Evolutionary conservation across 2,329 filamentous ascomycete species (phyloP).

Genomic region (Cyphellophora europaea): DNA sequence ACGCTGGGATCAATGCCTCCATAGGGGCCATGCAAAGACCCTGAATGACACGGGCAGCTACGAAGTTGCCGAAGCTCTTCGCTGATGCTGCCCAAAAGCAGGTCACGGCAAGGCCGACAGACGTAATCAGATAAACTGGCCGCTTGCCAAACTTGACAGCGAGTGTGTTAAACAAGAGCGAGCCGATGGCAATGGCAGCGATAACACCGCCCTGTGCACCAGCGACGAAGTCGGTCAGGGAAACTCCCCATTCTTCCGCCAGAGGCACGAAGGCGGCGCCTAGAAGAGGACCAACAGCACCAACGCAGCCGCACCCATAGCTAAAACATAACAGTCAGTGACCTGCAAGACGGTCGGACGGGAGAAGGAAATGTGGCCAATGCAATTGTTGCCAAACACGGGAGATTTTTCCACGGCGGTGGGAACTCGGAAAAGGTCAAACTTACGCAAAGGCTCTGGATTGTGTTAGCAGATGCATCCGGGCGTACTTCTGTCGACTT

Average conservation of each 20-base stretch:
- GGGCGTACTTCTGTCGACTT: no score
- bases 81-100: constrained; percentile 9
- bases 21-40: constrained; percentile 27
- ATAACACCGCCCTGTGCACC: constrained; percentile 28
- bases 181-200: constrained; percentile 26
- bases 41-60: constrained; percentile 13
- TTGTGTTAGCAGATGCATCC: no score
- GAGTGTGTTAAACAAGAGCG: constrained; percentile 21
- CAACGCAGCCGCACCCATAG: constrained; percentile 31
- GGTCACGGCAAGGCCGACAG: constrained; percentile 7
- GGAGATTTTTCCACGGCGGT: no score
- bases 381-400: no score
- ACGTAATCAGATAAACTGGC: constrained; percentile 11
- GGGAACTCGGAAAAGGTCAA: no score
- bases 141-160: constrained; percentile 15
- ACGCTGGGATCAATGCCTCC: constrained; percentile 30
- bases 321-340: no score
- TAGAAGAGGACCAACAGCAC: constrained; percentile 16
- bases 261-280: constrained; percentile 10
- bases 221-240: constrained; percentile 16
- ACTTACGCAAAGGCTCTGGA: no score
- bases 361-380: no score
- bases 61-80: constrained; percentile 7
- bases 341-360: no score
- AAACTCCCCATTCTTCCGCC: constrained; percentile 5